These are phyloP conservation scores for Bertia moriformis DNA, from an alignment of 2,329 filamentous ascomycete genomes.

Conservation along the genomic window DNA sequence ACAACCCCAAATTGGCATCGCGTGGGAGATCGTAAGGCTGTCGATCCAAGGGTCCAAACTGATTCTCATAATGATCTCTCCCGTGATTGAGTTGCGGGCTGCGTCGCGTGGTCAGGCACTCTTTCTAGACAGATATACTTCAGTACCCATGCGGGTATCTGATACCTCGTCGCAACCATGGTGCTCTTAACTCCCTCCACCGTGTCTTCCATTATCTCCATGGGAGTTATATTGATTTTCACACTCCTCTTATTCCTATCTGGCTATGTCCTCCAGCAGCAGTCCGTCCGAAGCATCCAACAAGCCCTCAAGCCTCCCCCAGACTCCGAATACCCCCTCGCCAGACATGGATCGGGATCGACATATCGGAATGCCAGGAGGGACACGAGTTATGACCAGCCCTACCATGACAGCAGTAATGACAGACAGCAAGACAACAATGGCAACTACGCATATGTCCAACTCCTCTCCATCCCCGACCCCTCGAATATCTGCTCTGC, in stretches of 20 bases:
- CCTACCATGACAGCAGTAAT: constrained; percentile 3
- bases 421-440: constrained; percentile 2
- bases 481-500: constrained; percentile 26
- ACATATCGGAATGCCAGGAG: neutral
- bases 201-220: neutral
- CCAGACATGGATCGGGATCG: neutral
- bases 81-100: too few species aligned
- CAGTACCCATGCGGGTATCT: too few species aligned
- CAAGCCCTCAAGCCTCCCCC: neutral
- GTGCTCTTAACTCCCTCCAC: neutral
- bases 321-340: neutral
- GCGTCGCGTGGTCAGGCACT: too few species aligned
- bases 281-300: neutral
- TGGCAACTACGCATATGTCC: constrained; percentile 23
- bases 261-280: neutral
- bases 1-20: too few species aligned
- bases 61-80: too few species aligned
- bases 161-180: neutral
- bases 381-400: neutral
- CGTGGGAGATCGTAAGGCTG: too few species aligned
- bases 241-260: neutral
- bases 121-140: too few species aligned
- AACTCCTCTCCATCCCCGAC: constrained; percentile 22
- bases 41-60: too few species aligned
- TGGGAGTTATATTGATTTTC: neutral